phyloP scores from a whole-genome alignment of 306 rosid species.

The Lathyrus oleraceus region DNA sequence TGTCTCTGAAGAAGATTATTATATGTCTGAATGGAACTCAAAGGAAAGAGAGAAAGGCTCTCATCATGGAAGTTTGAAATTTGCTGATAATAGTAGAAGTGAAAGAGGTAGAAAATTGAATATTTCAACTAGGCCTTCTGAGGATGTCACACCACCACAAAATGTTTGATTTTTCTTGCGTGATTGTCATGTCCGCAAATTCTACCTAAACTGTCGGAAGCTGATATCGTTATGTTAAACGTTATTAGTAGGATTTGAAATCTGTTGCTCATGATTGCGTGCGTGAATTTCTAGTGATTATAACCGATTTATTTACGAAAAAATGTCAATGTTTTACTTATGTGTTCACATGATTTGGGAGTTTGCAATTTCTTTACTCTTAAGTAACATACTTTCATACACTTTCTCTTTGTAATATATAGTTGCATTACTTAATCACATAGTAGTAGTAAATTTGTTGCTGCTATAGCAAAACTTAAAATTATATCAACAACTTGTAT shows the following conservation, averaged over 20 bases:
- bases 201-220: accelerated
- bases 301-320: no score
- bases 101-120: constrained; percentile 57
- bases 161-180: constrained; percentile 31
- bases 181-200: background rate
- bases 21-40: constrained; percentile 67
- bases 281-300: no score
- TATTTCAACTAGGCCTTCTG: constrained; percentile 47
- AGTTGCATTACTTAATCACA: background rate
- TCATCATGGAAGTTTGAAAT: constrained; percentile 64
- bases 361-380: background rate
- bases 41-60: constrained; percentile 62
- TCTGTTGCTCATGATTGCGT: no score
- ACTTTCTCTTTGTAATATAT: background rate
- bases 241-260: no score
- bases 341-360: background rate
- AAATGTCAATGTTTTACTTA: background rate
- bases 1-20: constrained; percentile 73
- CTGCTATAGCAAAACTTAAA: background rate
- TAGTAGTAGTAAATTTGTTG: background rate
- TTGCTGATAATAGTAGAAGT: constrained; percentile 71
- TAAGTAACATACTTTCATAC: background rate
- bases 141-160: constrained; percentile 36
- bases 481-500: background rate
- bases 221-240: no score